phyloP scores from a whole-genome alignment of 345 rosid genomes.

The Lepidium aucheri region DNA sequence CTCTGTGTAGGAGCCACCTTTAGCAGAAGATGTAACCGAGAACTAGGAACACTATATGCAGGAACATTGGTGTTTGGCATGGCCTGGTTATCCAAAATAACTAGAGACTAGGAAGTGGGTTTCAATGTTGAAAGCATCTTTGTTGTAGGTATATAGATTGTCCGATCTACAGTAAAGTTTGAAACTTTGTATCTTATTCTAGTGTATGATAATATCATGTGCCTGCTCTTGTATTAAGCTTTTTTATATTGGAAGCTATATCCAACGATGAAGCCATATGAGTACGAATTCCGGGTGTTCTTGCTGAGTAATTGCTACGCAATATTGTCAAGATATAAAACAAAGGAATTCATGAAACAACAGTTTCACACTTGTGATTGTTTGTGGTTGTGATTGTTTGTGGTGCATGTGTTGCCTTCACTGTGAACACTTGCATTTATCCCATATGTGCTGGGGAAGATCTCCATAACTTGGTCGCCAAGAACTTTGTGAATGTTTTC shows the following conservation, averaged over 20 bases:
- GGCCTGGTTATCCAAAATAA: slow-evolving; percentile 49
- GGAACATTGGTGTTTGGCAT: slow-evolving; percentile 72
- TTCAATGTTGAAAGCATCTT: slow-evolving; percentile 63
- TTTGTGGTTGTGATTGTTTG: slow-evolving; percentile 68
- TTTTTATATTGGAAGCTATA: slow-evolving; percentile 55
- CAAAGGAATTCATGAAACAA: slow-evolving; percentile 61
- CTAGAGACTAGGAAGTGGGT: slow-evolving; percentile 59
- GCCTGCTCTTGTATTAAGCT: slow-evolving; percentile 35
- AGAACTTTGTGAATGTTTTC: slow-evolving; percentile 75
- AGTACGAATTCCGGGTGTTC: slow-evolving; percentile 83
- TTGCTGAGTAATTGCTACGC: slow-evolving; percentile 67
- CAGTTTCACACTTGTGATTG: slow-evolving; percentile 54
- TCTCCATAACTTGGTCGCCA: slow-evolving; percentile 67
- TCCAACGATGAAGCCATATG: slow-evolving; percentile 84
- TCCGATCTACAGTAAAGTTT: not conserved
- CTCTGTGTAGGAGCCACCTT: slow-evolving; percentile 68
- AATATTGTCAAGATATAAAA: slow-evolving; percentile 72
- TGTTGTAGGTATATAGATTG: slow-evolving; percentile 35
- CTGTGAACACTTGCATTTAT: slow-evolving; percentile 65
- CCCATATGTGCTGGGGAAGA: slow-evolving; percentile 97
- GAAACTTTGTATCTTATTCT: not conserved
- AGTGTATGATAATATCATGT: slow-evolving; percentile 5
- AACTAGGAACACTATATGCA: slow-evolving; percentile 79
- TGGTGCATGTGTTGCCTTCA: slow-evolving; percentile 57
- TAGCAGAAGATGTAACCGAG: slow-evolving; percentile 81